Percentiles rank a stretch among this genome's conserved stretches.
These are phyloP conservation scores for Candida sp. DNA, from an alignment of 1,139 yeast species.

Conservation along the genomic window DNA sequence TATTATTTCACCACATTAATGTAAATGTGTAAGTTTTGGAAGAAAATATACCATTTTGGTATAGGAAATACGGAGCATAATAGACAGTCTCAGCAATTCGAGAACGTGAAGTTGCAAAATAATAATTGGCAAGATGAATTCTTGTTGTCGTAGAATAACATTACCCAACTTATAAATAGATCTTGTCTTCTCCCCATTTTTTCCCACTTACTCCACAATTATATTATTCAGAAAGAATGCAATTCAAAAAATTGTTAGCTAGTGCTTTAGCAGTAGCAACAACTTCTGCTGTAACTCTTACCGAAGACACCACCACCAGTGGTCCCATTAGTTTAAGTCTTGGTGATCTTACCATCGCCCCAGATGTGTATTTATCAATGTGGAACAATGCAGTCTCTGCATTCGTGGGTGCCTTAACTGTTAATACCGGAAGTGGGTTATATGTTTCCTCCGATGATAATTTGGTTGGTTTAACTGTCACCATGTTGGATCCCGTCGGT, in stretches of 20 bases:
- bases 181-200: background rate
- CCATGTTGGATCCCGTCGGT: slow-evolving; percentile 7
- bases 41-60: background rate
- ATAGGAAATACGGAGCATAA: no score
- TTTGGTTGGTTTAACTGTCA: slow-evolving; percentile 10
- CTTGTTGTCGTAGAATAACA: no score
- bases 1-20: no score
- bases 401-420: slow-evolving; percentile 19
- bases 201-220: no score
- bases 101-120: no score
- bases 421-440: slow-evolving; percentile 19
- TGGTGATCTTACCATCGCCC: slow-evolving; percentile 23
- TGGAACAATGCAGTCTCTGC: slow-evolving; percentile 23
- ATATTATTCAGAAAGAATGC: background rate
- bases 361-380: slow-evolving; percentile 31
- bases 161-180: background rate
- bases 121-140: no score
- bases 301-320: slow-evolving; percentile 5
- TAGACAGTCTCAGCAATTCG: no score
- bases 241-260: background rate
- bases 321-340: slow-evolving; percentile 17
- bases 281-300: background rate
- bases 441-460: slow-evolving; percentile 11
- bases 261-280: background rate
- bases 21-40: background rate